Conservation (phyloP, 208 protist species). For the Novymonas esmeraldas region DNA sequence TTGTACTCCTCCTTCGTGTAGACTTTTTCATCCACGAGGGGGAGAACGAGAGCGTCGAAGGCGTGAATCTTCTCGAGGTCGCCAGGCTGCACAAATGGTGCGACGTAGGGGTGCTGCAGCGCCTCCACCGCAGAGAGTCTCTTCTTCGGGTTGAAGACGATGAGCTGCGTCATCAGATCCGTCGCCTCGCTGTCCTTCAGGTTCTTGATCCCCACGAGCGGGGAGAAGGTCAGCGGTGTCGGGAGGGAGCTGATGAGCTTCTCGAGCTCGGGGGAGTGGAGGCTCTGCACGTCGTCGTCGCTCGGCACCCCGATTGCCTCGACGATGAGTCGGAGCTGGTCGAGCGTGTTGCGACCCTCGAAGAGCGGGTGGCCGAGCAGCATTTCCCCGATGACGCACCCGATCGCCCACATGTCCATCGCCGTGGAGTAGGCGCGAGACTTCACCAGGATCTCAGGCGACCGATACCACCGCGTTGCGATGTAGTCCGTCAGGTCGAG, state of each 20-base stretch:
- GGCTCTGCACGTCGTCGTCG: slow-evolving; percentile 88
- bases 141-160: slow-evolving; percentile 89
- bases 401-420: slow-evolving; percentile 99
- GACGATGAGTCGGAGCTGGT: slow-evolving; percentile 96
- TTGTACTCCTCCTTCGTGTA: slow-evolving; percentile 77
- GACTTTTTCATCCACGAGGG: slow-evolving; percentile 67
- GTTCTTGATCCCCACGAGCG: slow-evolving; percentile 41
- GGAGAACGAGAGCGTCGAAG: slow-evolving; percentile 50
- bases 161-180: slow-evolving; percentile 83
- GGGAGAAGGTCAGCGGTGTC: slow-evolving; percentile 38
- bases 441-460: slow-evolving; percentile 97
- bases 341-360: slow-evolving; percentile 94
- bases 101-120: slow-evolving; percentile 91
- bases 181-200: slow-evolving; percentile 81
- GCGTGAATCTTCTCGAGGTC: slow-evolving; percentile 51
- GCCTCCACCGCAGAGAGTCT: slow-evolving; percentile 84
- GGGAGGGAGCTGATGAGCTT: slow-evolving; percentile 87
- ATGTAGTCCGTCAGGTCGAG: slow-evolving; percentile 96
- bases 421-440: slow-evolving; percentile 95
- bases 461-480: slow-evolving; percentile 97
- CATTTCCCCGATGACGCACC: slow-evolving; percentile 97
- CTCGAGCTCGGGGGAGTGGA: slow-evolving; percentile 89
- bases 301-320: slow-evolving; percentile 86
- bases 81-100: slow-evolving; percentile 53
- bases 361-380: slow-evolving; percentile 94